These are phyloP conservation scores for Rubus parviflorus DNA, from an alignment of 306 rosid species.

Conservation along the genomic window DNA sequence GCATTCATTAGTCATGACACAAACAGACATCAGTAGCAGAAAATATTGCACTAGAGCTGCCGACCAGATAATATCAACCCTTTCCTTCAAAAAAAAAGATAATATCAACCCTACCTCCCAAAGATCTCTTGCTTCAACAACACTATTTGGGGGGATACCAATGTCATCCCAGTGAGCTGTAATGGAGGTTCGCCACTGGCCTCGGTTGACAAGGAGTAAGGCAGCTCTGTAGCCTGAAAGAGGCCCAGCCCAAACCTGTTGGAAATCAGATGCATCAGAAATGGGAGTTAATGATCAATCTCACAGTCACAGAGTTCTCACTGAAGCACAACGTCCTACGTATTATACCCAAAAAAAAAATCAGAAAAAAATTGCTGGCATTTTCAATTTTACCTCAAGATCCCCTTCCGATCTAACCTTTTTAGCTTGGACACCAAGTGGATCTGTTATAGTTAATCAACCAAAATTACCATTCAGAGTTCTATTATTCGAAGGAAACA, in stretches of 20 bases:
- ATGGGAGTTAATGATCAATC: not conserved
- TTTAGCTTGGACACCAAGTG: conserved; percentile 80
- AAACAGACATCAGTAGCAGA: not conserved
- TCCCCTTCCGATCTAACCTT: conserved; percentile 92
- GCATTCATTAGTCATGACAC: conserved; percentile 29
- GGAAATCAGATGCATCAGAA: not conserved
- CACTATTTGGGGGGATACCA: conserved; percentile 60
- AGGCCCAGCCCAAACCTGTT: conserved; percentile 95
- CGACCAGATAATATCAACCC: not conserved
- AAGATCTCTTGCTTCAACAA: conserved; percentile 76
- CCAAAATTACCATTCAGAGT: not conserved
- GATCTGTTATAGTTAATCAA: conserved; percentile 43
- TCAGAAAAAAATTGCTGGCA: not conserved
- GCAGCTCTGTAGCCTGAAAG: conserved; percentile 72
- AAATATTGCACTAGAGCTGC: not conserved
- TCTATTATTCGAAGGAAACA: not conserved
- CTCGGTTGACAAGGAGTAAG: conserved; percentile 66
- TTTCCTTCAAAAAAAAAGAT: too few relatives aligned
- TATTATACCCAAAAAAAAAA: not conserved
- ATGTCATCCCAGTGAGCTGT: conserved; percentile 88
- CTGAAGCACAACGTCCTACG: not conserved
- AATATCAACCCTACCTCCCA: conserved; percentile 62
- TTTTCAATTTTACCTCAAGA: conserved; percentile 51
- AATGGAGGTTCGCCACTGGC: conserved; percentile 30
- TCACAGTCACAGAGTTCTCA: not conserved